Evolutionary conservation across 2,329 filamentous ascomycete species (phyloP).

Genomic region (Alternaria brassicicola): DNA sequence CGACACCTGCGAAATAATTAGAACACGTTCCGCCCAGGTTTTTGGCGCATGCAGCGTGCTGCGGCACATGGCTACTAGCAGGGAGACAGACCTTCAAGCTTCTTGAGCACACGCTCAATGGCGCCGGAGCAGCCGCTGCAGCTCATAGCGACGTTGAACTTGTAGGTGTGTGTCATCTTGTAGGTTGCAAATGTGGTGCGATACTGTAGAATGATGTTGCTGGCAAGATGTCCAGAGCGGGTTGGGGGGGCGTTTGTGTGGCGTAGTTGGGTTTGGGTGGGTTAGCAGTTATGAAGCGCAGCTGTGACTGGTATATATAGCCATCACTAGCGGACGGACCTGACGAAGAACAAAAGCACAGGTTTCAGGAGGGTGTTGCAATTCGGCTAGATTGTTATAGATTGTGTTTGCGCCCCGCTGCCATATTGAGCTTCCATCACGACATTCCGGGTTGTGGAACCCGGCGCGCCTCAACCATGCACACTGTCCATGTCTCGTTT

Average conservation of each 20-base stretch:
- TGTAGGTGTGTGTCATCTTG: constrained; percentile 83
- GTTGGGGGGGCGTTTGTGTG: constrained; percentile 8
- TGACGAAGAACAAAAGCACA: constrained; percentile 30
- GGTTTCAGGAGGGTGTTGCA: constrained; percentile 44
- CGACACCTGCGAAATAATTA: constrained; percentile 68
- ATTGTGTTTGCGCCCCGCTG: constrained; percentile 36
- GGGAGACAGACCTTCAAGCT: constrained; percentile 74
- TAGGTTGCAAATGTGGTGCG: constrained; percentile 8
- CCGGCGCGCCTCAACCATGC: constrained; percentile 31
- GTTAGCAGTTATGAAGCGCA: neutral
- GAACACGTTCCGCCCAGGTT: neutral
- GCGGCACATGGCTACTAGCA: constrained; percentile 4
- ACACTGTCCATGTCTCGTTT: constrained; percentile 14
- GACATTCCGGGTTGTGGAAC: constrained; percentile 34
- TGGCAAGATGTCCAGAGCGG: constrained; percentile 6
- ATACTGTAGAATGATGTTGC: constrained; percentile 3
- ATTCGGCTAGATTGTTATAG: constrained; percentile 41
- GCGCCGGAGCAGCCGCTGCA: constrained; percentile 97
- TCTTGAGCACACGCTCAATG: constrained; percentile 88
- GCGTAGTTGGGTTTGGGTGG: constrained; percentile 3
- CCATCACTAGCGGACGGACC: constrained; percentile 8
- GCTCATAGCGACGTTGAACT: constrained; percentile 93
- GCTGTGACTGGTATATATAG: constrained; percentile 23
- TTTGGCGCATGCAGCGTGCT: neutral
- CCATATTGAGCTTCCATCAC: constrained; percentile 32